Evolutionary conservation across 306 rosid species (phyloP).

Genomic region (Purshia tridentata): DNA sequence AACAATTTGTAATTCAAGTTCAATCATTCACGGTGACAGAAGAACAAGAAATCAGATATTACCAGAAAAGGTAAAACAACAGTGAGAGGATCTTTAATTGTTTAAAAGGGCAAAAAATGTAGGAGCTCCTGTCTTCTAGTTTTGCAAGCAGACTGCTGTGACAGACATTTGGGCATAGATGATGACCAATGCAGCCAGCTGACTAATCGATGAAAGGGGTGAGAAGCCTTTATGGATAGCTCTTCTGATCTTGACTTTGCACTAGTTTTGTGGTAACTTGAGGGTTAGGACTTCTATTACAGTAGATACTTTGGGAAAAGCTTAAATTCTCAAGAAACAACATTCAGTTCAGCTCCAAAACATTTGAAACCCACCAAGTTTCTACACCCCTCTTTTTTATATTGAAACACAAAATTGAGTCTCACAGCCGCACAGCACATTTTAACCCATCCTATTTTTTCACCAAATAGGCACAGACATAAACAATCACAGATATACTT

Average conservation of each 20-base stretch:
- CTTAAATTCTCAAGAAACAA: neutral
- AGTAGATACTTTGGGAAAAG: neutral
- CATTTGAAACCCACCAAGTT: neutral
- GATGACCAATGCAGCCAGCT: neutral
- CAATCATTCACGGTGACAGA: neutral
- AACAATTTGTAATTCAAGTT: neutral
- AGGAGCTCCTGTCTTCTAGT: no score
- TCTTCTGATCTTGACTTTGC: neutral
- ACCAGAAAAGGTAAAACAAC: no score
- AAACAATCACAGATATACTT: neutral
- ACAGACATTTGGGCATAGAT: no score
- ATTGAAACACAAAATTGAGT: neutral
- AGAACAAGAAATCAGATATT: conserved; percentile 6
- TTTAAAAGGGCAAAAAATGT: no score
- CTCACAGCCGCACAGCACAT: neutral
- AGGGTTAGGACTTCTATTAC: neutral
- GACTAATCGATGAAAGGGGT: neutral
- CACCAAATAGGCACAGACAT: neutral
- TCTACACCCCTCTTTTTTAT: neutral
- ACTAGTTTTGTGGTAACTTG: neutral
- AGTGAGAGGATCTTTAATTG: no score
- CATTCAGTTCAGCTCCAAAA: neutral
- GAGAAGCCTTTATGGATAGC: neutral
- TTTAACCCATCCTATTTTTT: neutral
- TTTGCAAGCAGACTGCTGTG: no score